Conservation (phyloP, 352 stramenopile species). For the Plasmopara muralis region DNA sequence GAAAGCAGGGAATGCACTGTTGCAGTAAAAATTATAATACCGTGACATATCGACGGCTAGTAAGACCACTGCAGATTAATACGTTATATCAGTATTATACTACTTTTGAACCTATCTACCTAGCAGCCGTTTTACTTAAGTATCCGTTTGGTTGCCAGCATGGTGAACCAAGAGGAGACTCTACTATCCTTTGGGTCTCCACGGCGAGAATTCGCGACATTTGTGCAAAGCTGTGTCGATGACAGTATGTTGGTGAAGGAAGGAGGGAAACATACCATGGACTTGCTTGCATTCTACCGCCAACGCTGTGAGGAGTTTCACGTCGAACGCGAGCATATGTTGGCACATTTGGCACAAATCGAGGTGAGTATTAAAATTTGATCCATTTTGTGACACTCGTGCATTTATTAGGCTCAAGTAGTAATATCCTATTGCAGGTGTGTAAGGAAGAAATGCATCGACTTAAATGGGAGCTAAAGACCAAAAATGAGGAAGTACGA, state of each 20-base stretch:
- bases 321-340: slow-evolving; percentile 40
- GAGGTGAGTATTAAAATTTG: slow-evolving; percentile 27
- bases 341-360: slow-evolving; percentile 48
- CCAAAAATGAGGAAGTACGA: slow-evolving; percentile 56
- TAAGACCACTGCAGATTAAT: neutral
- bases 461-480: slow-evolving; percentile 64
- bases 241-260: slow-evolving; percentile 10
- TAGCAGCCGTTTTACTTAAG: neutral
- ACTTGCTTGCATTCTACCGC: slow-evolving; percentile 58
- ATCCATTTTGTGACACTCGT: neutral
- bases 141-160: slow-evolving; percentile 6
- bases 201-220: slow-evolving; percentile 28
- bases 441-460: slow-evolving; percentile 71
- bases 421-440: slow-evolving; percentile 27
- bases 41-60: neutral
- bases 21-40: neutral
- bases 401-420: neutral
- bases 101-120: neutral
- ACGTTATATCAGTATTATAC: neutral
- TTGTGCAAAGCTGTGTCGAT: slow-evolving; percentile 12
- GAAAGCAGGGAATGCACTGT: neutral
- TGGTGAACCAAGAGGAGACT: slow-evolving; percentile 26
- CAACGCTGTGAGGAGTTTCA: slow-evolving; percentile 63
- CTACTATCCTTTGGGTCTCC: slow-evolving; percentile 56
- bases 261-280: slow-evolving; percentile 9